Evolutionary conservation across 208 protist species (phyloP).

Genomic region (Leishmania major): DNA sequence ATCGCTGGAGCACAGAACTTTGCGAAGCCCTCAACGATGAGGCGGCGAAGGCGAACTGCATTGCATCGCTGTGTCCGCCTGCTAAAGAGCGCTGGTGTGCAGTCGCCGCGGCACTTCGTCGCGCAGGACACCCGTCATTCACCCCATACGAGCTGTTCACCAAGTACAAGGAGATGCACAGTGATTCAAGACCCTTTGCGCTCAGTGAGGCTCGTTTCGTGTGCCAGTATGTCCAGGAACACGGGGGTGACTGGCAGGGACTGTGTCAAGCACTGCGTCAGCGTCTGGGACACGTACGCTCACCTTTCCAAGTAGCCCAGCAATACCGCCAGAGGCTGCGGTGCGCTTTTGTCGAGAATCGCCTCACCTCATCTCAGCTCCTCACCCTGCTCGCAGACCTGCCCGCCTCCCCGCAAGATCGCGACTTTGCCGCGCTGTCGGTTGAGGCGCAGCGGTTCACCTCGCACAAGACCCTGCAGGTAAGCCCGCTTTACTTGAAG

Average conservation of each 20-base stretch:
- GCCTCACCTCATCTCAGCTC: conserved; percentile 14
- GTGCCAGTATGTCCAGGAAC: conserved; percentile 9
- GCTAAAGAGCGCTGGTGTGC: conserved; percentile 7
- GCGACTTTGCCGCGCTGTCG: conserved; percentile 18
- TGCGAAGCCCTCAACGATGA: background rate
- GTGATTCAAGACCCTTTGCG: background rate
- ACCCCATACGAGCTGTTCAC: conserved; percentile 13
- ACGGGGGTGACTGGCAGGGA: conserved; percentile 33
- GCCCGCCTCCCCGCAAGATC: background rate
- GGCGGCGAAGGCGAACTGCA: conserved; percentile 1
- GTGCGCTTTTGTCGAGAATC: conserved; percentile 21
- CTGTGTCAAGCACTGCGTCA: conserved; percentile 26
- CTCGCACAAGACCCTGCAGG: conserved; percentile 13
- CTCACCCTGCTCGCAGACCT: background rate
- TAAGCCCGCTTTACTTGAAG: conserved; percentile 21
- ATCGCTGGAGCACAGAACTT: background rate
- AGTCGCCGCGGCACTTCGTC: conserved; percentile 4
- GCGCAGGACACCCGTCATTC: conserved; percentile 1
- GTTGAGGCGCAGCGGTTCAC: conserved; percentile 19
- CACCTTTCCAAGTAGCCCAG: conserved; percentile 47
- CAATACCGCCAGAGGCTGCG: conserved; percentile 39
- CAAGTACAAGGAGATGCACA: conserved; percentile 5
- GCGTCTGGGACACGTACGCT: conserved; percentile 24
- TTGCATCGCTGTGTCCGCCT: too few relatives aligned
- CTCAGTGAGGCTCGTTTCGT: conserved; percentile 36